phyloP scores from a whole-genome alignment of 805 yeast genomes.

The Yarrowia sp. region DNA sequence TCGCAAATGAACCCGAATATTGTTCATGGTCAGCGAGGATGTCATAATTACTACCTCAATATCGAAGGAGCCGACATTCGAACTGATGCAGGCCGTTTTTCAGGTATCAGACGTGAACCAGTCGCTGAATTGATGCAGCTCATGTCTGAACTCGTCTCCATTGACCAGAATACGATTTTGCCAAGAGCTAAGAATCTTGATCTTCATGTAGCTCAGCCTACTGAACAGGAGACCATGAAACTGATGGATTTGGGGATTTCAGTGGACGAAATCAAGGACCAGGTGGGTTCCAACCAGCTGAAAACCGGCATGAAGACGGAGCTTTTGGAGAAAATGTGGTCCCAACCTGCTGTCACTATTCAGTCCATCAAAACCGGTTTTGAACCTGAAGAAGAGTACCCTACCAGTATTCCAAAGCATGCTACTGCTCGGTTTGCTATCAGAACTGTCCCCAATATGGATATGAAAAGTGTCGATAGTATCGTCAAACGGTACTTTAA shows the following conservation, averaged over 20 bases:
- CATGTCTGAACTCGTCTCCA: neutral
- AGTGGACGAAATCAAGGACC: neutral
- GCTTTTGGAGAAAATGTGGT: neutral
- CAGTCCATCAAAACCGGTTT: neutral
- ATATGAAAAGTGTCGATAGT: constrained; percentile 1
- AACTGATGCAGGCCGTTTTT: neutral
- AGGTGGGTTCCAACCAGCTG: neutral
- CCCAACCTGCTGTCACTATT: neutral
- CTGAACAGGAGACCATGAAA: neutral
- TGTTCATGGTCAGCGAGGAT: neutral
- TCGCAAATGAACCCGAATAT: neutral
- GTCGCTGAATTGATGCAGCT: neutral
- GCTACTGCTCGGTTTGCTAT: neutral
- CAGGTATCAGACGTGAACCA: neutral
- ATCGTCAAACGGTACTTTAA: neutral
- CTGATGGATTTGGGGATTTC: neutral
- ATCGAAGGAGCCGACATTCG: neutral
- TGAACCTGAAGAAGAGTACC: neutral
- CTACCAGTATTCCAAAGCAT: neutral
- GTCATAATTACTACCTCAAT: neutral
- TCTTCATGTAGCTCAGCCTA: neutral
- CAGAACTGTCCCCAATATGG: constrained; percentile 28
- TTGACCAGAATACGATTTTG: neutral
- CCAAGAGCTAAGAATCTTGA: neutral
- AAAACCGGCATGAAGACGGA: neutral